Evolutionary conservation across 2,329 filamentous ascomycete species (phyloP), one percentile per base, ranked within the genome.

Genomic region (Arthrobotrys pseudoclavata): DNA sequence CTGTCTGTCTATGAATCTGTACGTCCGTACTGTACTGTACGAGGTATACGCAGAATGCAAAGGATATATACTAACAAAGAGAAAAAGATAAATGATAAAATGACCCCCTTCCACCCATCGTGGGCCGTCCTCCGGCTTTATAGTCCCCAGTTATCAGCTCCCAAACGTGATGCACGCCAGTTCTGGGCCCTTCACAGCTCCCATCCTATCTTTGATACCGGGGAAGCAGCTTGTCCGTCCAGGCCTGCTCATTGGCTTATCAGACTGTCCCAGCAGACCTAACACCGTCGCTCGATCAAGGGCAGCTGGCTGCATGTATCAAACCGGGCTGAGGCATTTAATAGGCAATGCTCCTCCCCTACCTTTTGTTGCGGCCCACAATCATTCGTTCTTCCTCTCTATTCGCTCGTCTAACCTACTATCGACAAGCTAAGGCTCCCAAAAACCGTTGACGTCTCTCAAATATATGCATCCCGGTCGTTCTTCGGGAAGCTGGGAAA

Each of bases 281-380:
- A 76, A 76, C 61, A 60, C 7, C 34, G 37, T 62, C 57, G 57
- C 13, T 47, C 37, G 60, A 45, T 20, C 42, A 42, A 62, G 24
- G 66, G 31, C 29, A 61, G 63, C 72, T 66, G 72, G 63, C 72
- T 66, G 72, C 72, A 69, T 72, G 69, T 48, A 50, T 48, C 63
- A 62, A 68, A 69, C 72, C 52, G 47, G 60, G 67, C 74, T 77
- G 74, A 77, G 74, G 74, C 74, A 77, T 77, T 77, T 76, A 76
- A 70, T 69, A 66, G 72, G 72, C 60, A 76, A 72, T 57, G 29
- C 13, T 45, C 18, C 48, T 42, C 55, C 42, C 45, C 9, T 50
- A 18, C 18, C 12, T 42, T n/a, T 42, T 42, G 55, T n/a, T 29
- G 37, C 50, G 45, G 40, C 53, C 34, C 48, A 53, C 62, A 53